These are phyloP conservation scores for Plicaturopsis crispa DNA, from an alignment of 768 basidiomycete species.

Conservation along the genomic window DNA sequence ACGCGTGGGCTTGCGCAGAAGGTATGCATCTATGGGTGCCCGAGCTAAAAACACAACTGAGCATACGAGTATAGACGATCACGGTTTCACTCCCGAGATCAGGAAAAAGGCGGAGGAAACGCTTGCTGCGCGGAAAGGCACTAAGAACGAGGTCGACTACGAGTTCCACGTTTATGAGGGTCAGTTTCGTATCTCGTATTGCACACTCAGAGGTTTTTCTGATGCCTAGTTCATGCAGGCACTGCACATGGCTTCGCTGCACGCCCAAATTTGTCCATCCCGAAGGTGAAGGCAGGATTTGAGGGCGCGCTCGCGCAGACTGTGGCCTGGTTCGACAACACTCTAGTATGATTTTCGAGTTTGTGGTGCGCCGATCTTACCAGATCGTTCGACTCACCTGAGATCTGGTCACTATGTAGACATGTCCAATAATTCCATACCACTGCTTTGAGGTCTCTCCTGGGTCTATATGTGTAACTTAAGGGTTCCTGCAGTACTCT, in stretches of 20 bases:
- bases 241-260: constrained; percentile 42
- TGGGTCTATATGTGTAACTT: too few species aligned
- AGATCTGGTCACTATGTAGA: too few species aligned
- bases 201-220: not conserved
- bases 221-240: constrained; percentile 20
- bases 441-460: too few species aligned
- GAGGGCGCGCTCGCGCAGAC: constrained; percentile 35
- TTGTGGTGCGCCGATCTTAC: too few species aligned
- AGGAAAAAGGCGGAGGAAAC: constrained; percentile 21
- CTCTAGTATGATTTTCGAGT: too few species aligned
- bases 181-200: constrained; percentile 4
- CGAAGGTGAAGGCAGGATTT: constrained; percentile 35
- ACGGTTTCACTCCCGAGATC: constrained; percentile 14
- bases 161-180: constrained; percentile 30
- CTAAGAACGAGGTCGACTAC: constrained; percentile 20
- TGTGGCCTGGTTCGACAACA: constrained; percentile 33
- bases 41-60: too few species aligned
- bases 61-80: constrained; percentile 24
- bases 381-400: too few species aligned
- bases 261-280: constrained; percentile 33
- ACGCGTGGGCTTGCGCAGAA: constrained; percentile 30
- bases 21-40: constrained; percentile 15
- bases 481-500: too few species aligned
- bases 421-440: too few species aligned
- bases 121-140: constrained; percentile 21